Percentiles rank a stretch among this genome's conserved stretches.
Evolutionary conservation across 2,329 filamentous ascomycete genomes (phyloP).

Genomic region (Diaporthe amygdali): DNA sequence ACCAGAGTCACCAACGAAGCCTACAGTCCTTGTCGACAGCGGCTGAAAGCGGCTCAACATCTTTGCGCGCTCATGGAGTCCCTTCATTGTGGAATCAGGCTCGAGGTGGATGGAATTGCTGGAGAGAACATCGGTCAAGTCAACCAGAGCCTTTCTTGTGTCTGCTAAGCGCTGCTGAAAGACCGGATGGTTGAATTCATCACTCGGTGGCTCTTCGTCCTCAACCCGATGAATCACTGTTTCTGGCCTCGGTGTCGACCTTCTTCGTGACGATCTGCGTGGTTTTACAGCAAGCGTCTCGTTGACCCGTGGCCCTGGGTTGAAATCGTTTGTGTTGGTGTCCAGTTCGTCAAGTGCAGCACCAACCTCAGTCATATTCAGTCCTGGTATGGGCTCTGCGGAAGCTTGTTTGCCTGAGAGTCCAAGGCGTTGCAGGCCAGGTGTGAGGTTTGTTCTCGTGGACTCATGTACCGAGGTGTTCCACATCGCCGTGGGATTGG

Average conservation of each 20-base stretch:
- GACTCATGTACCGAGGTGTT: background rate
- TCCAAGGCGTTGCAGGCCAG: background rate
- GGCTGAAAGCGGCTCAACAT: slow-evolving; percentile 42
- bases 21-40: slow-evolving; percentile 46
- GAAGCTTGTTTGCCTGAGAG: background rate
- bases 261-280: background rate
- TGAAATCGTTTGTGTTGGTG: background rate
- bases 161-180: slow-evolving; percentile 41
- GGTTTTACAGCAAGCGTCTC: background rate
- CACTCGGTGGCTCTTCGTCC: slow-evolving; percentile 18
- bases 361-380: background rate
- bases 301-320: background rate
- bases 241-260: background rate
- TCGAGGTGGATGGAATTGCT: slow-evolving; percentile 41
- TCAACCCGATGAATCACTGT: background rate
- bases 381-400: background rate
- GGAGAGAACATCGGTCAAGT: slow-evolving; percentile 38
- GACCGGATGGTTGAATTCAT: slow-evolving; percentile 40
- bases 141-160: slow-evolving; percentile 38
- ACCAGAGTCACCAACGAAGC: slow-evolving; percentile 54
- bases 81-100: slow-evolving; percentile 43
- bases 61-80: slow-evolving; percentile 38
- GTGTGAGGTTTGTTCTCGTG: background rate
- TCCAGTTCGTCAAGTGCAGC: background rate
- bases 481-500: background rate